phyloP scores from a whole-genome alignment of 2,329 filamentous ascomycete species.

The Parastagonospora nodorum region DNA sequence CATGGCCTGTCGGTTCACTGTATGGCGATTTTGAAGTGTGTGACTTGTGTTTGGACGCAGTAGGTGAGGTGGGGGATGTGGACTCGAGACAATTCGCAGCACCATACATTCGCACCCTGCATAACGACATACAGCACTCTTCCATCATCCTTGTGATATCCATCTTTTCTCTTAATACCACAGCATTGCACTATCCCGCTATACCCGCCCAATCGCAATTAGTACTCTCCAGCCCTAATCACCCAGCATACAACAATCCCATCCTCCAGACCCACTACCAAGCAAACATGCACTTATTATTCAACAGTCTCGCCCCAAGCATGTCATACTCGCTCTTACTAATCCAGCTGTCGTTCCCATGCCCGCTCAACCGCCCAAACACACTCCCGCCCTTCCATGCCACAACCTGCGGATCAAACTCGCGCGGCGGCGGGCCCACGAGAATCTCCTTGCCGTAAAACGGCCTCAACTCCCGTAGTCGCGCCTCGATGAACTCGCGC shows the following conservation, averaged over 20 bases:
- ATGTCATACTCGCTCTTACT: constrained; percentile 85
- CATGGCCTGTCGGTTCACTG: too few relatives aligned
- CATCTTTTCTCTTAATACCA: too few relatives aligned
- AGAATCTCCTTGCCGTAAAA: constrained; percentile 70
- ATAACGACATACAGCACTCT: too few relatives aligned
- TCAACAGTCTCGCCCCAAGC: constrained; percentile 78
- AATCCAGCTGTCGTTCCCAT: constrained; percentile 92
- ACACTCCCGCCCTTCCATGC: constrained; percentile 98
- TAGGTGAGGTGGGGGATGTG: too few relatives aligned
- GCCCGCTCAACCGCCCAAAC: constrained; percentile 82
- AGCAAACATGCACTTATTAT: constrained; percentile 49
- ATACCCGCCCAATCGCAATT: too few relatives aligned
- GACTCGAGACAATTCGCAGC: too few relatives aligned
- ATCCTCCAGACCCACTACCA: constrained; percentile 33
- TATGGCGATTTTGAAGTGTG: too few relatives aligned
- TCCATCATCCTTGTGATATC: too few relatives aligned
- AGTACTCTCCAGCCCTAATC: neutral
- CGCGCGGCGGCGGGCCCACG: constrained; percentile 74
- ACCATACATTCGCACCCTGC: too few relatives aligned
- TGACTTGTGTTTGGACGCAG: too few relatives aligned
- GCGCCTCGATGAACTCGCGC: constrained; percentile 80
- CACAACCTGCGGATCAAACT: constrained; percentile 97
- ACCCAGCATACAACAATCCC: neutral
- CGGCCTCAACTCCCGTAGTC: constrained; percentile 69
- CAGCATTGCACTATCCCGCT: too few relatives aligned